A percentile compares a stretch with the other conserved stretches of the same genome.
Conservation (phyloP, 148 eudicot species). For the Agrostemma githago region DNA sequence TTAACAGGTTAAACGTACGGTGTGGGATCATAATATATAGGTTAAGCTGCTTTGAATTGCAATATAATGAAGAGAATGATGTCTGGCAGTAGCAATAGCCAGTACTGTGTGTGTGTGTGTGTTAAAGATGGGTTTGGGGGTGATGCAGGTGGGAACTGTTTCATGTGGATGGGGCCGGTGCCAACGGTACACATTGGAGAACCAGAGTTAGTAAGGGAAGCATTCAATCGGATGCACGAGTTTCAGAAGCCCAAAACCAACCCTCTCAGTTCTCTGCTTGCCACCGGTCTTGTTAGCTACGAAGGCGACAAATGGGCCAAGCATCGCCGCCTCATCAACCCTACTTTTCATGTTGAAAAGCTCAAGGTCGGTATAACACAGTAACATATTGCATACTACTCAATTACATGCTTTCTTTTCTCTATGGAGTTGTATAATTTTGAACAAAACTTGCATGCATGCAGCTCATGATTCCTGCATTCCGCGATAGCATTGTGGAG, state of each 20-base stretch:
- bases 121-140: not conserved
- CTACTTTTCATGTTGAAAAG: conserved; percentile 28
- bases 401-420: too few relatives aligned
- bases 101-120: not conserved
- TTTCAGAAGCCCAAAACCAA: conserved; percentile 21
- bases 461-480: conserved; percentile 30
- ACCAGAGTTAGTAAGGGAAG: conserved; percentile 24
- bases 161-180: conserved; percentile 23
- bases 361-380: conserved; percentile 20
- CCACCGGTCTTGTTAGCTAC: conserved; percentile 22
- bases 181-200: conserved; percentile 18
- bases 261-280: conserved; percentile 5
- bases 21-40: too few relatives aligned
- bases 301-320: conserved; percentile 36
- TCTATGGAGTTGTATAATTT: not conserved
- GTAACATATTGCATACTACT: too few relatives aligned
- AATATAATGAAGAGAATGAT: too few relatives aligned
- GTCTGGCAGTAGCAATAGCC: too few relatives aligned
- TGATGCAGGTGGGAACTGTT: conserved; percentile 11
- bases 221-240: conserved; percentile 10
- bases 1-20: too few relatives aligned
- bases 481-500: conserved; percentile 18
- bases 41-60: too few relatives aligned
- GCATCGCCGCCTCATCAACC: conserved; percentile 30
- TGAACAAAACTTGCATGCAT: not conserved